Conservation (phyloP, 2,329 filamentous ascomycete species). For the Thielaviopsis ethacetica region DNA sequence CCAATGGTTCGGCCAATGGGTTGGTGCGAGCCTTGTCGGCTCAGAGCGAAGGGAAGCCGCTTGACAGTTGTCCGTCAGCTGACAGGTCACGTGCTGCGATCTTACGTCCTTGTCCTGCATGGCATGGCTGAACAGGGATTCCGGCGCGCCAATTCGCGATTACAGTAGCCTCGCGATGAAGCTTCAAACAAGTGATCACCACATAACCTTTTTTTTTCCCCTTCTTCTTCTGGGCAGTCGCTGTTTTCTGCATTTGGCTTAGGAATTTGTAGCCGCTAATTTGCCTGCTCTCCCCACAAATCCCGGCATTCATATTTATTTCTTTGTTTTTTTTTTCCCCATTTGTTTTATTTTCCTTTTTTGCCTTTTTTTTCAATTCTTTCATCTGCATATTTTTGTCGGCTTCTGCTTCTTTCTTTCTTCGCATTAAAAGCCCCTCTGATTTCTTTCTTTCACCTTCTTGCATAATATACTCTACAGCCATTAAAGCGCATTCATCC, state of each 20-base stretch:
- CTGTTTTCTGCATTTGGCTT: background rate
- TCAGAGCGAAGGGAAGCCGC: too few relatives aligned
- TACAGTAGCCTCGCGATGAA: background rate
- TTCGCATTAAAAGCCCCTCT: background rate
- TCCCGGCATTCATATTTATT: background rate
- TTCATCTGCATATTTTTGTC: background rate
- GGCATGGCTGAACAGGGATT: background rate
- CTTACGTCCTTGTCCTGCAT: background rate
- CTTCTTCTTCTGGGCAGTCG: background rate
- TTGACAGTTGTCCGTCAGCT: background rate
- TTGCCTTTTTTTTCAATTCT: background rate
- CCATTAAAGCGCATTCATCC: too few relatives aligned
- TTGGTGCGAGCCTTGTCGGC: background rate
- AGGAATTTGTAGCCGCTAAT: background rate
- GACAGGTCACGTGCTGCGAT: background rate
- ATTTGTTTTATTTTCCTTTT: background rate
- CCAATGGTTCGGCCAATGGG: too few relatives aligned
- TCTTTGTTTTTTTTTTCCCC: background rate
- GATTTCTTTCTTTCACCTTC: too few relatives aligned
- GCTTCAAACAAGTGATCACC: background rate
- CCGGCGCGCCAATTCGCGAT: background rate
- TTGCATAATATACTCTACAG: too few relatives aligned
- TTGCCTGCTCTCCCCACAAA: background rate
- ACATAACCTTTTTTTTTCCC: background rate
- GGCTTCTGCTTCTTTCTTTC: background rate